phyloP scores from a whole-genome alignment of 768 basidiomycete species.

The Podaxis carcinomalis region DNA sequence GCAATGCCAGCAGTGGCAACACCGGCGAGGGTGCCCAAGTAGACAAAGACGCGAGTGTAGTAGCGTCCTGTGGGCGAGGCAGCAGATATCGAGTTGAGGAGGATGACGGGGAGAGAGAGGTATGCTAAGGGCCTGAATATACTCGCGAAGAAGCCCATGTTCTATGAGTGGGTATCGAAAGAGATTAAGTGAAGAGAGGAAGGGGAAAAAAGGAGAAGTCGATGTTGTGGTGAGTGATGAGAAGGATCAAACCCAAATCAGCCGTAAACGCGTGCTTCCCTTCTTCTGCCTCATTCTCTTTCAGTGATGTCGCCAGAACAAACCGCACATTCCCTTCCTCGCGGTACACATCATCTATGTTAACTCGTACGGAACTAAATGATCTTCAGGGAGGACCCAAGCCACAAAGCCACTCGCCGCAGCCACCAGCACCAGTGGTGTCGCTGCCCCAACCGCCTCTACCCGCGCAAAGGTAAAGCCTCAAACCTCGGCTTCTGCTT shows the following conservation, averaged over 20 bases:
- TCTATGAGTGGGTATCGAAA: conserved; percentile 13
- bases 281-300: background rate
- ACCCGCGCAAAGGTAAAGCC: background rate
- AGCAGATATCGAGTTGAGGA: conserved; percentile 57
- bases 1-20: conserved; percentile 72
- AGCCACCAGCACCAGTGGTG: background rate
- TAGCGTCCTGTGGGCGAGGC: conserved; percentile 58
- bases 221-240: background rate
- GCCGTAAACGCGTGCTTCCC: conserved; percentile 9
- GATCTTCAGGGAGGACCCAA: conserved; percentile 22
- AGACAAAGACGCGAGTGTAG: conserved; percentile 70
- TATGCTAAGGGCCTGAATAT: conserved; percentile 73
- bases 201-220: background rate
- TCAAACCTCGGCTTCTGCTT: conserved; percentile 13
- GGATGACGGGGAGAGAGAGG: conserved; percentile 65
- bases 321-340: background rate
- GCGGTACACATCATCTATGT: conserved; percentile 12
- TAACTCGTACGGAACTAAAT: conserved; percentile 18
- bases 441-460: background rate
- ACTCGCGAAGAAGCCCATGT: conserved; percentile 61
- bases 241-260: conserved; percentile 10
- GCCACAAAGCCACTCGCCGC: conserved; percentile 18
- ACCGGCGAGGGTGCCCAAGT: conserved; percentile 64
- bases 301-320: background rate
- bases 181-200: background rate